Evolutionary conservation across 306 rosid genomes (phyloP), one percentile per base, ranked within the genome.

Genomic region (Cucurbita ficifolia): DNA sequence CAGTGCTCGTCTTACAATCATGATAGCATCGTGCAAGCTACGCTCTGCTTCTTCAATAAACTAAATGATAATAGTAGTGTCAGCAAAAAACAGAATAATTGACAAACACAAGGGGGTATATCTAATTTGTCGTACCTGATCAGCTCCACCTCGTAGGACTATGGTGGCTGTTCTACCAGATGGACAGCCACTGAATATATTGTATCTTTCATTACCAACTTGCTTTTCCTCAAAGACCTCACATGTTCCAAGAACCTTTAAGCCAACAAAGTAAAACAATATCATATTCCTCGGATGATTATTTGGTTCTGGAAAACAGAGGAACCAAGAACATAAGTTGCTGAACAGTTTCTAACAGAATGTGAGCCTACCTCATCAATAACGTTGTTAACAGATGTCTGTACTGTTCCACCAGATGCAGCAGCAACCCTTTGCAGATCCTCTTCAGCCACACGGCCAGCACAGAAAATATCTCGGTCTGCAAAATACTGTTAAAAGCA

Each of bases 81-180:
- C 67, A 75, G 54, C 33, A 29, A 45, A 16, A 33, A 58, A 21
- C 56, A 80, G 83, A 19, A 82, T 22, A 9, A 8, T 49, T 13
- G 52, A 38, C 69, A 38, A 10, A 22, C 14, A 22, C 13, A 74
- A 40, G 8, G 19, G 18, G 12, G 40, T 40, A 42, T 12, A 40
- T 55, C 4, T 22, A 73, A 17, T 49, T 22, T 33, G 11, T 35
- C 70, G 77, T 57, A 89, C 99, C 96, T 95, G 99, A 80, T 95
- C 99, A 48, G 99, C 99, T 81, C 99, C 99, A 72, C 99, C 99
- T 19, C 99, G 96, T 81, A 95, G 96, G 79, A 95, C 99, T 74
- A 95, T 95, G 63, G 99, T 95, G 72, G 99, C 96, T 75, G 99
- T 95, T 62, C 39, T 81, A 75, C 97, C 97, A 48, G 99, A 88